phyloP scores from a whole-genome alignment of 495 filamentous ascomycete genomes.

The Usnea hakonensis region DNA sequence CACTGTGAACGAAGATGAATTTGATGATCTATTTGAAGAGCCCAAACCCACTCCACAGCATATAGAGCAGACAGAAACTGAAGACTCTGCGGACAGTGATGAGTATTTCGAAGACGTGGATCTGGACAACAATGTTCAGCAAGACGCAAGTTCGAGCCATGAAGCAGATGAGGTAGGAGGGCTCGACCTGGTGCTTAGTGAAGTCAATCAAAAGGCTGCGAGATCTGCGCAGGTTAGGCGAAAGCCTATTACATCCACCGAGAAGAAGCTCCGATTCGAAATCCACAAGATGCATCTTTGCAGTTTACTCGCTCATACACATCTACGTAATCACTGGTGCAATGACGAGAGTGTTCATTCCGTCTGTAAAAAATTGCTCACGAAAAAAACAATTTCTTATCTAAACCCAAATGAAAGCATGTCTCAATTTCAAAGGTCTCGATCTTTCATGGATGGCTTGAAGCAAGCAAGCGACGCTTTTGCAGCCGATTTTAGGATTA shows the following conservation, averaged over 20 bases:
- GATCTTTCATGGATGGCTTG: constrained; percentile 71
- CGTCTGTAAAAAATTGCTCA: constrained; percentile 50
- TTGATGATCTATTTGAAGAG: constrained; percentile 18
- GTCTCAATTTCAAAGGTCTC: constrained; percentile 62
- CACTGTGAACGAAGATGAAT: constrained; percentile 23
- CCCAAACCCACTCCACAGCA: constrained; percentile 23
- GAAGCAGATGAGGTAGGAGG: constrained; percentile 33
- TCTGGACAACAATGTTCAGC: constrained; percentile 36
- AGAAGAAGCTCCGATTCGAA: constrained; percentile 63
- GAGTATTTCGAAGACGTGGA: constrained; percentile 68
- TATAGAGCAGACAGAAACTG: constrained; percentile 39
- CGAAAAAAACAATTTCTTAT: constrained; percentile 49
- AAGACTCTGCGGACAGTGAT: constrained; percentile 47
- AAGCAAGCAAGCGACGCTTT: constrained; percentile 61
- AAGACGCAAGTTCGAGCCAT: constrained; percentile 21
- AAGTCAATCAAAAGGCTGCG: constrained; percentile 34
- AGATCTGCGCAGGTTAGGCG: constrained; percentile 34
- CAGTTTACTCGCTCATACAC: constrained; percentile 68
- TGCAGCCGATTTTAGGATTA: constrained; percentile 57
- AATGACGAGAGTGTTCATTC: constrained; percentile 65
- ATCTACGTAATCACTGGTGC: constrained; percentile 78
- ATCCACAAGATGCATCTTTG: constrained; percentile 82
- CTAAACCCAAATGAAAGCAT: constrained; percentile 56
- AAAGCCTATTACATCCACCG: constrained; percentile 57
- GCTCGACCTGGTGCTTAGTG: constrained; percentile 53